Percentiles rank a stretch among this genome's conserved stretches.
These are phyloP conservation scores for Malus hybrid DNA, from an alignment of 331 rosid genomes.

Conservation along the genomic window DNA sequence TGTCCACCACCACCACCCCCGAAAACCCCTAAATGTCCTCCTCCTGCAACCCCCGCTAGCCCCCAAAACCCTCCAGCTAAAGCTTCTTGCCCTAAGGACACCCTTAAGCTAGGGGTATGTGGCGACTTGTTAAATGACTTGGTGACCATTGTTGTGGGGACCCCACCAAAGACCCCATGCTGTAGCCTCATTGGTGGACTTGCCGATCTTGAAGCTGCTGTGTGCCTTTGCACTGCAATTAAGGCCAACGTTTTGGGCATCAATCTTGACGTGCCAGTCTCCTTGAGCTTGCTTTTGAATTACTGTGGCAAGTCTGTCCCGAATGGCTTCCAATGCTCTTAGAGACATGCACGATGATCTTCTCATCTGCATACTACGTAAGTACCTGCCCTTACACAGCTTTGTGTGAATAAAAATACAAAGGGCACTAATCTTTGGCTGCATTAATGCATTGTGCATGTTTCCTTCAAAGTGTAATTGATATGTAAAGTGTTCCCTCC, in stretches of 20 bases:
- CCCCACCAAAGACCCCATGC: conserved; percentile 55
- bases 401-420: neutral
- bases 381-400: neutral
- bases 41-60: neutral
- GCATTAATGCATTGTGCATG: neutral
- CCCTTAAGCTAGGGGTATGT: conserved; percentile 64
- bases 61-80: neutral
- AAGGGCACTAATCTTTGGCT: neutral
- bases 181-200: conserved; percentile 50
- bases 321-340: conserved; percentile 20
- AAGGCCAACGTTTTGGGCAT: conserved; percentile 57
- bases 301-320: conserved; percentile 42
- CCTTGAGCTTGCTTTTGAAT: conserved; percentile 51
- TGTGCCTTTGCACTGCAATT: conserved; percentile 80
- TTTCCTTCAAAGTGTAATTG: neutral
- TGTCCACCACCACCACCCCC: too few species aligned
- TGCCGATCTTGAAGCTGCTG: conserved; percentile 64
- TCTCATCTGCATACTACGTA: neutral
- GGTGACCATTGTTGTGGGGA: conserved; percentile 40
- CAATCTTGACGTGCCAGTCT: conserved; percentile 50
- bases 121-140: conserved; percentile 42
- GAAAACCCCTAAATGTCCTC: neutral
- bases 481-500: too few species aligned
- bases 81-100: conserved; percentile 28
- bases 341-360: neutral